These are phyloP conservation scores for Penicillium psychrosexuale DNA, from an alignment of 2,329 filamentous ascomycete species.

Conservation along the genomic window DNA sequence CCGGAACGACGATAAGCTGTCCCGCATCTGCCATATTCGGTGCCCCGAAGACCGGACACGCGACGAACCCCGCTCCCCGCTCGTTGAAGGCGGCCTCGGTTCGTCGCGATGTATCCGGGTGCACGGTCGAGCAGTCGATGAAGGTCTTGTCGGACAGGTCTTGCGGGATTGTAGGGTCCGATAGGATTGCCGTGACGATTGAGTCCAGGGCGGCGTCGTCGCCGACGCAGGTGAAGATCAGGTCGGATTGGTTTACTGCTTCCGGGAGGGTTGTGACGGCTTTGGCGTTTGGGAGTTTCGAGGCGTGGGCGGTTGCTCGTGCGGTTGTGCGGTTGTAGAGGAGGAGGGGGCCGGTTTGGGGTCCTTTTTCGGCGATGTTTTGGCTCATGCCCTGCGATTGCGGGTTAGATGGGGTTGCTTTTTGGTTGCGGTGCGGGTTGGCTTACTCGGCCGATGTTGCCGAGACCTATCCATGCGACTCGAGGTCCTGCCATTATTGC, in stretches of 20 bases:
- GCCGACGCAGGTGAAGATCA: slow-evolving; percentile 77
- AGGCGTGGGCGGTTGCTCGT: slow-evolving; percentile 62
- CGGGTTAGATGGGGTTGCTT: slow-evolving; percentile 7
- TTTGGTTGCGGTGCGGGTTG: not conserved
- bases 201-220: slow-evolving; percentile 71
- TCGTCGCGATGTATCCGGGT: slow-evolving; percentile 73
- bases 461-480: slow-evolving; percentile 76
- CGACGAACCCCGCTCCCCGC: slow-evolving; percentile 70
- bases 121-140: slow-evolving; percentile 83
- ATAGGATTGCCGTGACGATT: slow-evolving; percentile 58
- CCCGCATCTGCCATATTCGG: slow-evolving; percentile 56
- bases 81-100: slow-evolving; percentile 57
- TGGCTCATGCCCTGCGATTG: slow-evolving; percentile 70
- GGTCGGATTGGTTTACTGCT: slow-evolving; percentile 65
- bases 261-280: slow-evolving; percentile 64
- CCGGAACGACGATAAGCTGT: slow-evolving; percentile 68
- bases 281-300: slow-evolving; percentile 58
- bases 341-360: slow-evolving; percentile 67
- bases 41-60: slow-evolving; percentile 56
- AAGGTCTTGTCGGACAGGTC: slow-evolving; percentile 70
- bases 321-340: slow-evolving; percentile 75
- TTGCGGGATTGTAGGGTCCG: slow-evolving; percentile 9
- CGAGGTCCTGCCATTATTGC: slow-evolving; percentile 39
- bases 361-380: slow-evolving; percentile 76
- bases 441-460: slow-evolving; percentile 79